Conservation (phyloP, 768 basidiomycete species). For the Tulasnella sp. region DNA sequence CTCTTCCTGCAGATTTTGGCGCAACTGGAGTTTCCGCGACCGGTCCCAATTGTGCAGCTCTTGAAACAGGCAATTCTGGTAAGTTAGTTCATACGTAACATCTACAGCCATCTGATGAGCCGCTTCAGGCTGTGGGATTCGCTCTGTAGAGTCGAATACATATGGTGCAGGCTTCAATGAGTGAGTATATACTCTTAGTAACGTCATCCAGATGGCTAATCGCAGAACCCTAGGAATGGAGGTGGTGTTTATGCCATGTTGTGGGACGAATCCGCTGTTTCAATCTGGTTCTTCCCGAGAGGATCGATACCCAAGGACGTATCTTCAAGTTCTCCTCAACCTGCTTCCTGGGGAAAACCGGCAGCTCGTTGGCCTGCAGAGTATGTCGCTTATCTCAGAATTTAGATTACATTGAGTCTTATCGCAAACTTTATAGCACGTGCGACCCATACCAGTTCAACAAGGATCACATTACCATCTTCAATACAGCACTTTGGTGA, state of each 20-base stretch:
- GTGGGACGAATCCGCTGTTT: constrained; percentile 65
- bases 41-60: constrained; percentile 27
- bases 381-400: constrained; percentile 21
- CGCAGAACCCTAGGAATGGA: constrained; percentile 30
- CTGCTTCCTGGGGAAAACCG: constrained; percentile 62
- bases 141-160: constrained; percentile 42
- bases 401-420: neutral
- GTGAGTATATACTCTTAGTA: neutral
- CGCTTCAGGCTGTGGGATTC: constrained; percentile 74
- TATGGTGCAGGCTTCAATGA: constrained; percentile 81
- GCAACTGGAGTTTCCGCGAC: constrained; percentile 55
- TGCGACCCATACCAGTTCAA: constrained; percentile 30
- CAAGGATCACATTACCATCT: constrained; percentile 30
- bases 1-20: constrained; percentile 34
- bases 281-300: constrained; percentile 72
- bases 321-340: constrained; percentile 53
- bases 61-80: constrained; percentile 32
- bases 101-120: constrained; percentile 40
- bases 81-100: neutral
- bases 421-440: constrained; percentile 11
- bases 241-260: constrained; percentile 86
- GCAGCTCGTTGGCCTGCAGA: constrained; percentile 67
- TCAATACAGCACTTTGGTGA: constrained; percentile 77
- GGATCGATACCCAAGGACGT: constrained; percentile 66
- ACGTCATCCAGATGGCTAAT: neutral